Evolutionary conservation across 1,139 yeast genomes (phyloP), one percentile per base, ranked within the genome.

Genomic region (Diutina rugosa): DNA sequence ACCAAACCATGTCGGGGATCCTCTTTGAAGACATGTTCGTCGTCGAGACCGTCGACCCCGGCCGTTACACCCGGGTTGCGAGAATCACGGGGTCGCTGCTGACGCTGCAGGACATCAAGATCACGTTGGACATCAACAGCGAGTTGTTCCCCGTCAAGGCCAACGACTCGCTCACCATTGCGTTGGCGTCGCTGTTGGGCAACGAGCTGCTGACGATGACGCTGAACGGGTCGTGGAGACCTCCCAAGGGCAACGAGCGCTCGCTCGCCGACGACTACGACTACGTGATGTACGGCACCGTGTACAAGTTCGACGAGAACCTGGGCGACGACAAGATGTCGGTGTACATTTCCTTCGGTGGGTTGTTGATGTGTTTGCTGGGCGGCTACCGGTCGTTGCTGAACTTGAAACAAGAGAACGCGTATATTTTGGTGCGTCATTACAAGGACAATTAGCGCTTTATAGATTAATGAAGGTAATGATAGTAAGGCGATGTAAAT

Each of bases 201-300:
- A 80, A 82, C 58, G 82, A 79, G 55, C 71, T 77, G 10, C 74
- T 81, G 28, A 78, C 72, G 72, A 67, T 79, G 57, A 76, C 85
- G 18, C 77, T 85, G 54, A 82, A 82, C 61, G 85, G 89, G 46
- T 84, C 90, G 18, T 93, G 98, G 98, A 85, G 97, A 74, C 91
- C 93, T 3, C 95, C 97, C 51, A 87, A 81, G 69, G 79, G 87
- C 14, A 88, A 85, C 58, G 97, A 90, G 63, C 80, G 86, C 64
- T 82, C 95, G 1, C 78, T 93, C 66, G 97, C 97, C 59, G 98
- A 93, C 68, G 98, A 93, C 67, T 93, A 90, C 72, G 99, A 95
- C 69, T 95, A 95, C 65, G 98, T 93, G 63, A 93, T 93, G 98
- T 86, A 91, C 70, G 99, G 99, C 58, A 91, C 97, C 16, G 96